phyloP scores from a whole-genome alignment of 2,329 filamentous ascomycete species.

The Fusarium pseudograminearum region DNA sequence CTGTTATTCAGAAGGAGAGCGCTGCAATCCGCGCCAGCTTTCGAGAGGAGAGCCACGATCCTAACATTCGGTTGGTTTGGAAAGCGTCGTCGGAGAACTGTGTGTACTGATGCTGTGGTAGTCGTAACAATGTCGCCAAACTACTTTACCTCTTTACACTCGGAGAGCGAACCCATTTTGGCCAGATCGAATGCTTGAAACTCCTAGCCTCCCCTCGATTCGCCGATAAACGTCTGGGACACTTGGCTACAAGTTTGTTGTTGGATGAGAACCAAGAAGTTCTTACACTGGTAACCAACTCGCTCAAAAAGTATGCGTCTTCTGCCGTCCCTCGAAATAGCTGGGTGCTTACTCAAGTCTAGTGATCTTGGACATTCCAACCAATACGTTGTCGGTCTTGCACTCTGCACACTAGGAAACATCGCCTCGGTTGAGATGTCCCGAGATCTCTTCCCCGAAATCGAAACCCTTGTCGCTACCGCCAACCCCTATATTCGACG shows the following conservation, averaged over 20 bases:
- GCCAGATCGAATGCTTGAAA: constrained; percentile 99
- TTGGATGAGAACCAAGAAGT: constrained; percentile 99
- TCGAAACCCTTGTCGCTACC: constrained; percentile 90
- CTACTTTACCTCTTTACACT: constrained; percentile 98
- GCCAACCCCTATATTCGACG: constrained; percentile 98
- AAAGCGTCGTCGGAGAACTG: not conserved
- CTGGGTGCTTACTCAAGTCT: constrained; percentile 30
- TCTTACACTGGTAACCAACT: constrained; percentile 95
- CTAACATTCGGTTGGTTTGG: constrained; percentile 80
- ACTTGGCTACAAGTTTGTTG: constrained; percentile 94
- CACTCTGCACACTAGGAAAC: constrained; percentile 95
- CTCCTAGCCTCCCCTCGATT: constrained; percentile 96
- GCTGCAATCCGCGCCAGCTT: constrained; percentile 98
- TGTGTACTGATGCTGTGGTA: constrained; percentile 54
- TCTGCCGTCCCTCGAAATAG: not conserved
- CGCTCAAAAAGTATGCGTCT: constrained; percentile 85
- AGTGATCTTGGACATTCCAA: constrained; percentile 98
- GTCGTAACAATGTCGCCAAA: constrained; percentile 99
- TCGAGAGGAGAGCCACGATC: constrained; percentile 94
- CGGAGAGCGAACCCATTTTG: constrained; percentile 97
- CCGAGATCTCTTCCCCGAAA: constrained; percentile 93
- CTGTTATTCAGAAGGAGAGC: constrained; percentile 99
- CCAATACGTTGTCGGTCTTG: constrained; percentile 97
- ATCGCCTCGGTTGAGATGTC: constrained; percentile 99
- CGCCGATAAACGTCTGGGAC: constrained; percentile 95